A percentile compares a stretch with the other conserved stretches of the same genome.
These are phyloP conservation scores for Mediolabrus comicus DNA, from an alignment of 108 stramenopile species.

Conservation along the genomic window DNA sequence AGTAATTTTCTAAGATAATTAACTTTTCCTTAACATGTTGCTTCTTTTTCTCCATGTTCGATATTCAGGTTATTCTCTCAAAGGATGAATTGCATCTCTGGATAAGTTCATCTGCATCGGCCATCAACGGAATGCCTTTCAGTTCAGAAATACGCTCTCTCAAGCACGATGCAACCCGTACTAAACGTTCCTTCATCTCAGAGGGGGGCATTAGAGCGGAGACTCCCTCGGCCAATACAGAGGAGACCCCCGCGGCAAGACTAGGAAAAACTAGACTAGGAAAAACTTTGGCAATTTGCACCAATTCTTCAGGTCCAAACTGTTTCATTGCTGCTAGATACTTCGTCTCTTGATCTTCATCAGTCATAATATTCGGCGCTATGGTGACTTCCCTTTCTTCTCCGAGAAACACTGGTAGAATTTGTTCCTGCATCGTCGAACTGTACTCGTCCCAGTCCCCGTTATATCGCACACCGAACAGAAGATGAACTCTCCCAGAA, in stretches of 20 bases:
- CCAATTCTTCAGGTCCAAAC: constrained; percentile 1
- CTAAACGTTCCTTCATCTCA: background rate
- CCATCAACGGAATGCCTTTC: background rate
- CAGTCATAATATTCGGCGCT: background rate
- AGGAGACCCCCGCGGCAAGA: background rate
- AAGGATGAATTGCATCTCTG: background rate
- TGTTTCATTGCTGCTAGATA: constrained; percentile 14
- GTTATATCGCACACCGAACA: constrained; percentile 38
- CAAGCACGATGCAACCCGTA: background rate
- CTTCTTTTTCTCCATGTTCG: too few species aligned
- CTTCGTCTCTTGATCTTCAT: constrained; percentile 9
- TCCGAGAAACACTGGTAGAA: constrained; percentile 25
- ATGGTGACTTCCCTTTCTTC: constrained; percentile 24
- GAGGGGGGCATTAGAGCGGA: background rate
- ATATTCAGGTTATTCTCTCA: too few species aligned
- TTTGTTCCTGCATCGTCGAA: constrained; percentile 9
- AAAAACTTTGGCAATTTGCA: constrained; percentile 7
- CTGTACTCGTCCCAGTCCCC: constrained; percentile 42
- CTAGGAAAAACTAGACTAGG: constrained; percentile 1
- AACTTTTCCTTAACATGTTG: constrained; percentile 26
- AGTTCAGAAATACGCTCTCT: background rate
- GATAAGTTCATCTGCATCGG: background rate
- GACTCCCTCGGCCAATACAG: too few species aligned
- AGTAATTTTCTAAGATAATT: constrained; percentile 58
- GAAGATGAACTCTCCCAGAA: constrained; percentile 37